A percentile compares a stretch with the other conserved stretches of the same genome.
Evolutionary conservation across 257 asterid species (phyloP).

Genomic region (Mitragyna speciosa): DNA sequence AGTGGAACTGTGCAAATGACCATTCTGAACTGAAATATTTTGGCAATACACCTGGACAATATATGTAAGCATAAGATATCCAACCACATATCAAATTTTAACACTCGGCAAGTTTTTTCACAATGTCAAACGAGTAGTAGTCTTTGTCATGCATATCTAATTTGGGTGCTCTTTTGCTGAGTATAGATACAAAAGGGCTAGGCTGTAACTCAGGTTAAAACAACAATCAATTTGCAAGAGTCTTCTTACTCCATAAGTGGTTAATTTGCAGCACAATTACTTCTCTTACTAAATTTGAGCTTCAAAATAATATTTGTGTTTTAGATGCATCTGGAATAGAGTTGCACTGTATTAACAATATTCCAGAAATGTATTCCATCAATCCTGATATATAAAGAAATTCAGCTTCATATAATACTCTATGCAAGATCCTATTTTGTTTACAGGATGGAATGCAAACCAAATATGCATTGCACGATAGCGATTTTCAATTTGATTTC

Average conservation of each 20-base stretch:
- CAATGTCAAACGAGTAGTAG: neutral
- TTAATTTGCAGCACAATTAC: neutral
- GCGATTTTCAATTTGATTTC: neutral
- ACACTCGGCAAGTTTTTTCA: neutral
- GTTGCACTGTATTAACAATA: neutral
- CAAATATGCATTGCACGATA: neutral
- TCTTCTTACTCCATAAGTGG: neutral
- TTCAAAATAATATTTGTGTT: neutral
- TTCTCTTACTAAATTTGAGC: neutral
- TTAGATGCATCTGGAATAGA: neutral
- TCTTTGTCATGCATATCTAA: neutral
- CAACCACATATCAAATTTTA: constrained; percentile 3
- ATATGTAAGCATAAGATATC: constrained; percentile 18
- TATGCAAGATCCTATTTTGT: neutral
- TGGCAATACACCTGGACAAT: constrained; percentile 72
- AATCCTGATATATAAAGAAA: neutral
- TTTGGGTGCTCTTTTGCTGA: neutral
- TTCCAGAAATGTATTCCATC: neutral
- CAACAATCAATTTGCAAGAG: neutral
- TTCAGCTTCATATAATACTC: neutral
- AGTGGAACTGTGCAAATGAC: constrained; percentile 93
- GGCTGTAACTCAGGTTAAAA: neutral
- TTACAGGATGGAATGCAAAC: neutral
- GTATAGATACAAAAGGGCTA: neutral
- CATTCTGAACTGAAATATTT: constrained; percentile 96